Conservation (phyloP, 2,329 filamentous ascomycete genomes). For the Pyrenochaeta sp. region DNA sequence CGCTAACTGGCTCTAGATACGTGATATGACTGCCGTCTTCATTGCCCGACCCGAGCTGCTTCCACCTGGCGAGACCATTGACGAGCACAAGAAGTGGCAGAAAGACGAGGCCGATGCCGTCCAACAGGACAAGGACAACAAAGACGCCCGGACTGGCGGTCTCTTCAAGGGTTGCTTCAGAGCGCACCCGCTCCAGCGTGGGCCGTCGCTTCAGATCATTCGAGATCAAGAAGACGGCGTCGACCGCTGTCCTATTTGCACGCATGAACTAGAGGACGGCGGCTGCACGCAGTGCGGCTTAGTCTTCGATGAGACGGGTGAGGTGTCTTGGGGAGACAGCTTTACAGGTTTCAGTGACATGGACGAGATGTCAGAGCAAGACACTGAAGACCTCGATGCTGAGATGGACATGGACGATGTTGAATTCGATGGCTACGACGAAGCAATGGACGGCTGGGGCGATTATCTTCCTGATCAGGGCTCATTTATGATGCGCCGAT, state of each 20-base stretch:
- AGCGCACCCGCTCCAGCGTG: constrained; percentile 26
- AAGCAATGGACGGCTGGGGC: constrained; percentile 40
- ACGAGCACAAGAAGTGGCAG: constrained; percentile 66
- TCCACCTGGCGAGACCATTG: constrained; percentile 68
- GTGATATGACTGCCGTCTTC: constrained; percentile 71
- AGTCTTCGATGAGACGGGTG: constrained; percentile 60
- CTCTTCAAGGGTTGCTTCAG: constrained; percentile 71
- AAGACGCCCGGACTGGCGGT: constrained; percentile 60
- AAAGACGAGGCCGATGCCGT: constrained; percentile 68
- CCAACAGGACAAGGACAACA: constrained; percentile 66
- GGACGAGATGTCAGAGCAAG: constrained; percentile 53
- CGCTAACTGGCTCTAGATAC: constrained; percentile 56
- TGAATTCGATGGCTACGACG: constrained; percentile 45
- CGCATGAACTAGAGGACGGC: constrained; percentile 70
- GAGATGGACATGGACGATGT: constrained; percentile 53
- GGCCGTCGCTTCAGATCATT: constrained; percentile 52
- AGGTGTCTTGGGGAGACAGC: constrained; percentile 48
- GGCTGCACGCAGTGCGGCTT: constrained; percentile 63
- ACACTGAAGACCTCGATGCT: constrained; percentile 51
- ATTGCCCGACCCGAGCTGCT: constrained; percentile 67
- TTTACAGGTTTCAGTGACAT: constrained; percentile 57
- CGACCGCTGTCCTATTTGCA: constrained; percentile 68
- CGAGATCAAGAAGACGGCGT: constrained; percentile 68
- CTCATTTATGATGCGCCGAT: constrained; percentile 47
- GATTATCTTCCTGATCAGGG: constrained; percentile 40